A percentile compares a stretch with the other conserved stretches of the same genome.
Conservation (phyloP, 345 rosid species). For the Excoecaria agallocha region DNA sequence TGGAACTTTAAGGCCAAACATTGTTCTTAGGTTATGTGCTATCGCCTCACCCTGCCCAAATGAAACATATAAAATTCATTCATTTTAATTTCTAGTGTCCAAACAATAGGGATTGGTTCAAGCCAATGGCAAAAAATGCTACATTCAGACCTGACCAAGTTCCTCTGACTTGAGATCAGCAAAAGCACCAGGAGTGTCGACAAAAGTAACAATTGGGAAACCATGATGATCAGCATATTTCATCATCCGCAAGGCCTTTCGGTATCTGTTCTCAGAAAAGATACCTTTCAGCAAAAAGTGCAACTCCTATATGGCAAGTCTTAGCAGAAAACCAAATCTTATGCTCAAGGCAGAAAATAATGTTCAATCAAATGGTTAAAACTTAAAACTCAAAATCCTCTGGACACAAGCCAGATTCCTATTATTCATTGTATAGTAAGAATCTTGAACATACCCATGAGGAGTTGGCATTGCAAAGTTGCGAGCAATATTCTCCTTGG, state of each 20-base stretch:
- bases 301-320: neutral
- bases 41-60: constrained; percentile 86
- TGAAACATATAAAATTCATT: constrained; percentile 14
- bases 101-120: neutral
- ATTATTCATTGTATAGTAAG: neutral
- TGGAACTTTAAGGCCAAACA: constrained; percentile 96
- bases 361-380: no score
- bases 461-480: constrained; percentile 99
- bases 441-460: constrained; percentile 64
- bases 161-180: constrained; percentile 79
- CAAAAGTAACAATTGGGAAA: constrained; percentile 70
- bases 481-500: constrained; percentile 86
- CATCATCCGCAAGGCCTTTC: constrained; percentile 84
- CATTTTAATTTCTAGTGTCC: neutral
- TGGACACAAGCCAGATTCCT: neutral
- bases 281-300: neutral
- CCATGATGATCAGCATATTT: constrained; percentile 79
- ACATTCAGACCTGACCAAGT: constrained; percentile 51
- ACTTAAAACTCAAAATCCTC: no score
- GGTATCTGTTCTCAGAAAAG: constrained; percentile 44
- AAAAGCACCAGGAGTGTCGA: constrained; percentile 79
- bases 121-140: neutral
- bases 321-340: no score
- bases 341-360: no score
- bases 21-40: constrained; percentile 82